Percentiles rank a stretch among this genome's conserved stretches.
Conservation (phyloP, 2,329 filamentous ascomycete species). For the Colletotrichum eleusines region DNA sequence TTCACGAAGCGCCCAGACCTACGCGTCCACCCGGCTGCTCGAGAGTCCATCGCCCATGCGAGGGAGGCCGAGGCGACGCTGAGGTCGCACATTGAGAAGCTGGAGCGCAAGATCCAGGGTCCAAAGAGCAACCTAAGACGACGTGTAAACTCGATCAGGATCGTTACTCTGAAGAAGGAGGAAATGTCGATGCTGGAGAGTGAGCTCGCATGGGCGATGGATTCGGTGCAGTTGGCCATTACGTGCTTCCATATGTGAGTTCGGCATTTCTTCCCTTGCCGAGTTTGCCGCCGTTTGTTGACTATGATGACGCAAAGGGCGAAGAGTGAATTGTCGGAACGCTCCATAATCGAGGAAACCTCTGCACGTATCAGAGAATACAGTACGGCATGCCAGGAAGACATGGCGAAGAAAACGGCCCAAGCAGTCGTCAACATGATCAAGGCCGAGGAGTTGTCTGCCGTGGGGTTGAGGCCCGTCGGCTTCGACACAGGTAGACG, state of each 20-base stretch:
- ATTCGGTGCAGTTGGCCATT: background rate
- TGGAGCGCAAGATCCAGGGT: background rate
- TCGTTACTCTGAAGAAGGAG: background rate
- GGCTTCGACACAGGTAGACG: background rate
- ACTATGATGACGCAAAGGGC: background rate
- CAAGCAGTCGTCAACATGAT: background rate
- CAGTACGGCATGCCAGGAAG: background rate
- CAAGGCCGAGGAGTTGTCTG: background rate
- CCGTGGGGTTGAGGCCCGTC: background rate
- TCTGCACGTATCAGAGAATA: background rate
- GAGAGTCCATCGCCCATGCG: background rate
- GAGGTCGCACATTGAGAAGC: background rate
- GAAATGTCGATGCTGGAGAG: background rate
- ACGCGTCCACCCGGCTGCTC: background rate
- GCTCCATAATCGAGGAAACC: background rate
- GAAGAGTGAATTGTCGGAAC: background rate
- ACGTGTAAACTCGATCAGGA: background rate
- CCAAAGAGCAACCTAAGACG: background rate
- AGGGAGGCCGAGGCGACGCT: background rate
- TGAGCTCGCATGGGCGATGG: background rate
- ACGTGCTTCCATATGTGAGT: background rate
- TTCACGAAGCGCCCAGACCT: background rate
- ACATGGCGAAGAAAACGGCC: background rate
- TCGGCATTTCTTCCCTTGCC: background rate
- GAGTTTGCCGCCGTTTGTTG: background rate